Evolutionary conservation across 1,284 basidiomycete genomes (phyloP), one percentile per base, ranked within the genome.

Genomic region (Pterula multifida): DNA sequence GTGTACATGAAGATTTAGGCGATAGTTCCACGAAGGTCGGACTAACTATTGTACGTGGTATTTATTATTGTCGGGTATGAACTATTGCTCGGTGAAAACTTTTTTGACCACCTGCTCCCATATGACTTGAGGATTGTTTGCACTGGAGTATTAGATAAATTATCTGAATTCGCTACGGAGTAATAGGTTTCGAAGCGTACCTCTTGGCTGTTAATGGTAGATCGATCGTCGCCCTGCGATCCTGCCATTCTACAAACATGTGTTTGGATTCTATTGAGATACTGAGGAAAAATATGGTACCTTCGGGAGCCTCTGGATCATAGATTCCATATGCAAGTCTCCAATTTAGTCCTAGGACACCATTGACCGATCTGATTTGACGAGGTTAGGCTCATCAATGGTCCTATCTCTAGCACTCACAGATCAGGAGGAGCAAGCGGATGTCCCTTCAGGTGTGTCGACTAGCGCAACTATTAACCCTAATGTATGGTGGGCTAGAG

Each of bases 381-480:
- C 2, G 54, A 48, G 26, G n/a, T 46, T n/a, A 50, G n/a, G 15
- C 32, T 36, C 35, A 36, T 24, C 35, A 51, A 49, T 55, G n/a
- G n/a, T n/a, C n/a, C n/a, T n/a, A n/a, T n/a, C n/a, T n/a, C n/a
- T n/a, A n/a, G n/a, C n/a, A 69, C 75, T 53, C 58, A 77, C 75
- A 80, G 73, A 63, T 79, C 76, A 9, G 78, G 79, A 23, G 78
- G 78, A 3, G 78, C 75, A n/a, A 79, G 67, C 2, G 68, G 59
- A 56, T 76, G 70, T 55, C 73, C 72, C 65, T 79, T 80, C 47
- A 80, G 62, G 47, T 69, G 64, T 17, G 68, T 65, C 2, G 71
- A 72, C 72, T 78, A 48, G 15, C 49, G 19, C 36, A 50, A n/a
- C 24, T 19, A 36, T 22, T 45, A 36, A 23, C 13, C 36, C 47